phyloP scores from a whole-genome alignment of 176 grass and related monocot genomes.

The Cymbopogon citratus region DNA sequence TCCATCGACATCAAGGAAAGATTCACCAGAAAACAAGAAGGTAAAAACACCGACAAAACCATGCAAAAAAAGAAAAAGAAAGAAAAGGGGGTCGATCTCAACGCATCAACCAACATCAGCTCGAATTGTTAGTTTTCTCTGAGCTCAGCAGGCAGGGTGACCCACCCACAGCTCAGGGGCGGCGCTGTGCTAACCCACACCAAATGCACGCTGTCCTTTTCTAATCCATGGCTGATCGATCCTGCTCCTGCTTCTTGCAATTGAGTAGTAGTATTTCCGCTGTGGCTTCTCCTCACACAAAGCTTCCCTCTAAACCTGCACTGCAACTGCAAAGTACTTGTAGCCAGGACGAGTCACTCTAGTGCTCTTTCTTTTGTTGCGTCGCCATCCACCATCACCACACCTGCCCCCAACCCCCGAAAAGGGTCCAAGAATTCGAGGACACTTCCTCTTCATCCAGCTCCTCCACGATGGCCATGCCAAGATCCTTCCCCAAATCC shows the following conservation, averaged over 20 bases:
- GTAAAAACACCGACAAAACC: conserved; percentile 19
- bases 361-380: conserved; percentile 7
- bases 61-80: too few relatives aligned
- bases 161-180: not conserved
- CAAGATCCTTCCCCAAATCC: conserved; percentile 24
- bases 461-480: not conserved
- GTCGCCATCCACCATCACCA: conserved; percentile 20
- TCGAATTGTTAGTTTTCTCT: not conserved
- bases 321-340: conserved; percentile 11
- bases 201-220: not conserved
- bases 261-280: too few relatives aligned
- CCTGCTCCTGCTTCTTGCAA: not conserved
- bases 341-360: not conserved
- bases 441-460: not conserved
- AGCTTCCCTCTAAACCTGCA: conserved; percentile 29
- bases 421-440: not conserved
- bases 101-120: conserved; percentile 17
- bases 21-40: not conserved
- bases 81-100: not conserved
- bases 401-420: not conserved
- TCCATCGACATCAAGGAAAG: not conserved
- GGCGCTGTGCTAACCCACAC: conserved; percentile 27
- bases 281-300: conserved; percentile 28
- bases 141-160: conserved; percentile 17
- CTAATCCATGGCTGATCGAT: not conserved